These are phyloP conservation scores for Talaromyces sp. DNA, from an alignment of 2,329 filamentous ascomycete species.

Conservation along the genomic window DNA sequence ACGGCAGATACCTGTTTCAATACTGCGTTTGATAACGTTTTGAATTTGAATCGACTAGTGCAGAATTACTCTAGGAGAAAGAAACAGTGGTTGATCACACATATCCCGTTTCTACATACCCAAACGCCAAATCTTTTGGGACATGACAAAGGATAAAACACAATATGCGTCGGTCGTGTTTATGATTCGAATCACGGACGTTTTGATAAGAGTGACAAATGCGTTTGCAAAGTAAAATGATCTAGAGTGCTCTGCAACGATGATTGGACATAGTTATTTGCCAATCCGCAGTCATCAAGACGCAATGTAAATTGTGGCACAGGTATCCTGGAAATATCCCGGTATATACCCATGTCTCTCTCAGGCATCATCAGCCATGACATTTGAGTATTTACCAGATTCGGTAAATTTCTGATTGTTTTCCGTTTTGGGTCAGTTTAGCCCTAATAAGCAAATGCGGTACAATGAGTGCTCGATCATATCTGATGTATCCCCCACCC, in stretches of 20 bases:
- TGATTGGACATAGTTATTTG: background rate
- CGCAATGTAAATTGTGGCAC: background rate
- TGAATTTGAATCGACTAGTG: background rate
- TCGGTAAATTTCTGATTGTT: background rate
- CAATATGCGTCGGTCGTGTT: background rate
- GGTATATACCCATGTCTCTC: background rate
- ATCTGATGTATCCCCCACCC: background rate
- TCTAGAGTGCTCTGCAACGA: background rate
- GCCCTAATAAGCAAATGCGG: background rate
- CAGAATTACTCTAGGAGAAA: background rate
- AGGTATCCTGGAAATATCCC: background rate
- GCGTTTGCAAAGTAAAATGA: background rate
- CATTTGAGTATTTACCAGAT: background rate
- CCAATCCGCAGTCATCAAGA: background rate
- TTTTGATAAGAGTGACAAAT: background rate
- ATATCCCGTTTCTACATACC: background rate
- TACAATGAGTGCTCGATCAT: background rate
- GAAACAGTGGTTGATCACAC: background rate
- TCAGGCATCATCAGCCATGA: background rate
- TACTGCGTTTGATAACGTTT: background rate
- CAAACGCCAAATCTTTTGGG: background rate
- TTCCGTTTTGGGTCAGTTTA: background rate
- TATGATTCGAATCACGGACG: background rate
- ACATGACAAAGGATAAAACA: conserved; percentile 1
- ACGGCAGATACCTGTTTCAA: background rate